Base-by-base conservation (phyloP, 139 green algal species). In the Nannochloris sp. region DNA sequence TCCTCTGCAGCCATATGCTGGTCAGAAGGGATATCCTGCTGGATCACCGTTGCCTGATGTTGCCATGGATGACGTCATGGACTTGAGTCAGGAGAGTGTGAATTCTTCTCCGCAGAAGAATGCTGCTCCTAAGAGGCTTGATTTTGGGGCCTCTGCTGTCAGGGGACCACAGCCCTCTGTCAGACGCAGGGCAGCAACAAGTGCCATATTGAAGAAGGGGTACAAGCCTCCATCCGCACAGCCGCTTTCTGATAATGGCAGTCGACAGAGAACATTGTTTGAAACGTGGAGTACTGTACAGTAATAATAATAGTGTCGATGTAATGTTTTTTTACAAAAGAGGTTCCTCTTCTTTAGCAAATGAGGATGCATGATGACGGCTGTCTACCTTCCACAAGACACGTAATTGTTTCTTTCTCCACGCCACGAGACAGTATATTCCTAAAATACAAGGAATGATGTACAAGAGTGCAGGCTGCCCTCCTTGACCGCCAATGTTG, bases 381-480 rank as follows among this genome's bases (percentile, higher is more conserved):
- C 33, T 13, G 12, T 40, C 8, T 11, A 57, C 44, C 6, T 14
- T 4, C 78, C 75, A 84, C 66, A 89, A 75, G 8, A 59, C n/a
- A 16, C 10, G 3, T 9, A 92, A 49, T 48, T 94, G 66, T 10
- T 78, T 76, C 1, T 85, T 61, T 23, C 12, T 43, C 49, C 40
- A 57, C 17, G 63, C 75, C 33, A 86, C 56, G 10, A 68, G 25
- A 59, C 76, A n/a, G 20, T 86, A 58, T 2, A 67, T 67, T 2
- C 80, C 84, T 4, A 98, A 69, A 20, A 83, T 95, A 66, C 80
- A 89, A 1, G 92, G 92, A 14, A 95, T 85, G 12, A 98, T 59
- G 57, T 97, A 98, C 36, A 97, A 74, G 65, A 98, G 82, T 23
- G 91, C 90, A 2, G 91, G 91, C 72, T 97, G 91, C 0, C 91